phyloP scores from a whole-genome alignment of 768 basidiomycete genomes.

The Trametes cingulata region DNA sequence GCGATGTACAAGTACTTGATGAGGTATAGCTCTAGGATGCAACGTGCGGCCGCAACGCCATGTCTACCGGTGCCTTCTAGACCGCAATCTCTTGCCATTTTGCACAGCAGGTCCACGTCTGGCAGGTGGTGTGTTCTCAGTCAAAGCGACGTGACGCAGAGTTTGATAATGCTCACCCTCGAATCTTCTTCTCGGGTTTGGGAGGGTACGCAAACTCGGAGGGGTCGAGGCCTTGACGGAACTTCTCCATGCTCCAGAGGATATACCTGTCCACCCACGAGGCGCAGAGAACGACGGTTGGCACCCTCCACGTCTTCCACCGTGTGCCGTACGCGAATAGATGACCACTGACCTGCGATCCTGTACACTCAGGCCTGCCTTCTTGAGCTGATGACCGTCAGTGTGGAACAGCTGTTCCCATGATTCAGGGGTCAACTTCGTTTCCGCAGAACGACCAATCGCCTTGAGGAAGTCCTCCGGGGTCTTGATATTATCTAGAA shows the following conservation, averaged over 20 bases:
- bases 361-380: conserved; percentile 62
- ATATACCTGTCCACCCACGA: conserved; percentile 57
- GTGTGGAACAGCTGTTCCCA: conserved; percentile 77
- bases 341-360: conserved; percentile 63
- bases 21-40: too few species aligned
- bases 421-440: conserved; percentile 59
- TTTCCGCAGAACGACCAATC: conserved; percentile 69
- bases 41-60: too few species aligned
- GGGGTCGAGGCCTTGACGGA: conserved; percentile 55
- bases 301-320: too few species aligned
- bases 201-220: conserved; percentile 63
- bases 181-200: conserved; percentile 71
- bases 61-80: conserved; percentile 47
- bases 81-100: conserved; percentile 73
- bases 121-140: not conserved
- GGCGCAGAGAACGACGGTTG: not conserved
- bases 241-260: conserved; percentile 85
- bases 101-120: conserved; percentile 76
- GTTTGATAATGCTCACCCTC: conserved; percentile 58
- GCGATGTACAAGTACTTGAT: conserved; percentile 1
- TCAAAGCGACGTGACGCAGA: not conserved
- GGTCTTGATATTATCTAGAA: conserved; percentile 50
- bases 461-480: conserved; percentile 68
- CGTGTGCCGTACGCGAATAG: not conserved
- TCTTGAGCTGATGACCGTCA: conserved; percentile 57